Conservation (phyloP, 768 basidiomycete species). For the Amanita pallidorosea region DNA sequence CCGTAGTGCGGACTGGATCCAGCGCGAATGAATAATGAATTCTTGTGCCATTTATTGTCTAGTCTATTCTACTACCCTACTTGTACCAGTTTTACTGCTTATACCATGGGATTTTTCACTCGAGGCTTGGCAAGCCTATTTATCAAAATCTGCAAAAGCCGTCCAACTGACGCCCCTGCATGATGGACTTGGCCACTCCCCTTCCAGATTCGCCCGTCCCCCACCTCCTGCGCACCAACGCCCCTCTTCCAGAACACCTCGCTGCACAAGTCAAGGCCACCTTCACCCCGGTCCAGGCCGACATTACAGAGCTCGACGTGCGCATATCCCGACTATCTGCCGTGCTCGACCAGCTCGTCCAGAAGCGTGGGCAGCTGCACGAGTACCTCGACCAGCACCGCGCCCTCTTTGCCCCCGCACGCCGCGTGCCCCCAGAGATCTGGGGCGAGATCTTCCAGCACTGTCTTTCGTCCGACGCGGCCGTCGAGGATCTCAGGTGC, state of each 20-base stretch:
- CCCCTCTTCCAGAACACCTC: neutral
- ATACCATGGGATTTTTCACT: too few species aligned
- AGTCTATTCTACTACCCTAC: conserved; percentile 1
- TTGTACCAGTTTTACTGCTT: neutral
- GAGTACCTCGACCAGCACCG: conserved; percentile 1
- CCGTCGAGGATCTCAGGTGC: neutral
- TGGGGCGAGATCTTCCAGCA: conserved; percentile 4
- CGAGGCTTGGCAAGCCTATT: too few species aligned
- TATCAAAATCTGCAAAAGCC: too few species aligned
- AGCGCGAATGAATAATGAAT: conserved; percentile 34
- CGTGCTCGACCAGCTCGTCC: neutral
- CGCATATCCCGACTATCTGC: conserved; percentile 1
- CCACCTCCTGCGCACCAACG: conserved; percentile 1
- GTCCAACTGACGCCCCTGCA: too few species aligned
- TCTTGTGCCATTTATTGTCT: neutral
- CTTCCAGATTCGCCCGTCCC: neutral
- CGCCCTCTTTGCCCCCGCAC: neutral
- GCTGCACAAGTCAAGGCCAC: neutral
- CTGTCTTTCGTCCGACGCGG: neutral
- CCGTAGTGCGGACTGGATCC: conserved; percentile 80
- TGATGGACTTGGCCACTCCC: neutral
- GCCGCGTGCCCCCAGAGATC: conserved; percentile 1
- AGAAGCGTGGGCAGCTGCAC: neutral
- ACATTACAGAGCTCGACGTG: neutral
- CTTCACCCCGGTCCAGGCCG: neutral